Conservation (phyloP, 305 asterid genomes). For the Coffea humblotiana region DNA sequence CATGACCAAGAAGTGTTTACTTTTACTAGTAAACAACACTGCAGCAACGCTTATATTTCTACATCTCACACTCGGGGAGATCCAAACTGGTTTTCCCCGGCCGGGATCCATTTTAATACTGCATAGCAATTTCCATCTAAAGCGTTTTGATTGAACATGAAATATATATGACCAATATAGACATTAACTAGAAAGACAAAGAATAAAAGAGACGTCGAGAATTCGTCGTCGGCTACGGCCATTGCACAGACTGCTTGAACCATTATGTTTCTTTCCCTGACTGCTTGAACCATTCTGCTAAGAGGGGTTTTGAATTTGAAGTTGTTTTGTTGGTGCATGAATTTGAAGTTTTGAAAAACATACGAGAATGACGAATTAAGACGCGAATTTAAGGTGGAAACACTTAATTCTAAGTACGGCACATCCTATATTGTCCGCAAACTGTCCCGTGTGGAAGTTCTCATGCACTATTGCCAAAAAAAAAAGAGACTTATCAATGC, state of each 20-base stretch:
- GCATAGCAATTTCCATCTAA: neutral
- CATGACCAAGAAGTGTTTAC: neutral
- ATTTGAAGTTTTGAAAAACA: neutral
- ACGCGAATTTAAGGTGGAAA: neutral
- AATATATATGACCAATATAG: neutral
- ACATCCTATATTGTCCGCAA: constrained; percentile 1
- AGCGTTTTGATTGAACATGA: neutral
- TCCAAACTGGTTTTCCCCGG: neutral
- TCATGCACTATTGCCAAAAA: constrained; percentile 4
- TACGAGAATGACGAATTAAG: neutral
- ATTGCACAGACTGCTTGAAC: neutral
- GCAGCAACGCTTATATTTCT: neutral
- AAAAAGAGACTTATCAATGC: neutral
- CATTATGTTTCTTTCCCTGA: neutral
- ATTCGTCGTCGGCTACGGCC: neutral
- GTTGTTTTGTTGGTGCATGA: too few relatives aligned
- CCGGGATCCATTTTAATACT: neutral
- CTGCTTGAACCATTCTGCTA: neutral
- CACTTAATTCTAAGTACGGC: neutral
- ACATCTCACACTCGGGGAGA: neutral
- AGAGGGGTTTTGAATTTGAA: constrained; percentile 1
- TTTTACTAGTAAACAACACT: neutral
- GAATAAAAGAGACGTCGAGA: too few relatives aligned
- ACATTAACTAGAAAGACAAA: neutral
- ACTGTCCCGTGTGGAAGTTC: neutral